phyloP scores from a whole-genome alignment of 2,329 filamentous ascomycete genomes.

The Arthrobotrys megalospora region DNA sequence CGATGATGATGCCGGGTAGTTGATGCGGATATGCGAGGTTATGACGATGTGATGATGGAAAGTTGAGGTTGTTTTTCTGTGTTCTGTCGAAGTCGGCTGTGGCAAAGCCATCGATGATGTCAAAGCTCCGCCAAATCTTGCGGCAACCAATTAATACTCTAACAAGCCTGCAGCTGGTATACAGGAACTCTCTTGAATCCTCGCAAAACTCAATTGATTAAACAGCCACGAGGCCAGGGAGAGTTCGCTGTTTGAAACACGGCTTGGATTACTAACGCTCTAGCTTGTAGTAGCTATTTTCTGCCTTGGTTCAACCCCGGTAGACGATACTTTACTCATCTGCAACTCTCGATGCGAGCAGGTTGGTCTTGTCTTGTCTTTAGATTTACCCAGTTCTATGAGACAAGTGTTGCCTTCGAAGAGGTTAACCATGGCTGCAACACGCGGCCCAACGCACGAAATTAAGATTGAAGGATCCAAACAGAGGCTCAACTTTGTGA shows the following conservation, averaged over 20 bases:
- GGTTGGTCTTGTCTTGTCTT: not conserved
- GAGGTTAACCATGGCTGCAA: not conserved
- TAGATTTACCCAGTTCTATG: no score
- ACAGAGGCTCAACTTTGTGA: not conserved
- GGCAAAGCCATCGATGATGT: conserved; percentile 31
- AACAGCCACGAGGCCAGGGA: no score
- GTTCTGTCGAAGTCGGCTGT: conserved; percentile 3
- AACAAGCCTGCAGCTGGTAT: no score
- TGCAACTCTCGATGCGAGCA: not conserved
- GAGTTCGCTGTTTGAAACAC: not conserved
- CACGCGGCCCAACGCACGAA: not conserved
- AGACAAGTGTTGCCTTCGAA: not conserved
- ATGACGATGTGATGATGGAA: conserved; percentile 32
- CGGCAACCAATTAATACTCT: not conserved
- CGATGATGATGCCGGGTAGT: conserved; percentile 1
- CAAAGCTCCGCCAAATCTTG: conserved; percentile 21
- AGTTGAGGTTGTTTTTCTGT: conserved; percentile 17
- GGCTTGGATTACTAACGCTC: not conserved
- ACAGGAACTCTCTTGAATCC: no score
- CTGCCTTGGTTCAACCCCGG: no score
- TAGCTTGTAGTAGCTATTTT: no score
- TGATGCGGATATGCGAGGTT: conserved; percentile 10
- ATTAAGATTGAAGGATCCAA: no score
- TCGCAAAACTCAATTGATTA: no score
- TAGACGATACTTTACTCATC: not conserved